These are phyloP conservation scores for Penicillium simplicissimum DNA, from an alignment of 495 filamentous ascomycete genomes.

Conservation along the genomic window DNA sequence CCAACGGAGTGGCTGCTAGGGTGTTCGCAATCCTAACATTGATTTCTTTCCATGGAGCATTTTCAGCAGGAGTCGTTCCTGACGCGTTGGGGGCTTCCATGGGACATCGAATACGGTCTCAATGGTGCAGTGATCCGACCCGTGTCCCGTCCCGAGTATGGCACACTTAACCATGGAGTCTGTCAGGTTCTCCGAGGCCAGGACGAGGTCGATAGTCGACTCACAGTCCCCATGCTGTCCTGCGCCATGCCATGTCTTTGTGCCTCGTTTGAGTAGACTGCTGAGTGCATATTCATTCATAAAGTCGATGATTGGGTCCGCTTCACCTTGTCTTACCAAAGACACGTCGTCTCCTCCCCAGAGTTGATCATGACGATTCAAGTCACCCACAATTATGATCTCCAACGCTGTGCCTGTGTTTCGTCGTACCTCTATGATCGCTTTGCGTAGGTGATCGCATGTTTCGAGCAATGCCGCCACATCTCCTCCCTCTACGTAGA, in stretches of 20 bases:
- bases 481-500: conserved; percentile 2
- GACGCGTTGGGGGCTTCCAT: conserved; percentile 9
- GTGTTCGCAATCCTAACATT: conserved; percentile 24
- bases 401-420: conserved; percentile 20
- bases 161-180: conserved; percentile 27
- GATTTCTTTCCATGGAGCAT: conserved; percentile 32
- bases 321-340: conserved; percentile 33
- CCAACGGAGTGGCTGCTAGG: conserved; percentile 19
- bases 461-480: conserved; percentile 8
- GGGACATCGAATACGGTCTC: conserved; percentile 29
- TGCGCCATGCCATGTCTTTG: conserved; percentile 30
- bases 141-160: conserved; percentile 30
- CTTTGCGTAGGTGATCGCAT: conserved; percentile 17
- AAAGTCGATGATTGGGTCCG: conserved; percentile 36
- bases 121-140: conserved; percentile 38
- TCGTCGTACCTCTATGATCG: conserved; percentile 15
- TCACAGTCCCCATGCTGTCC: conserved; percentile 23
- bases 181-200: conserved; percentile 21
- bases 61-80: conserved; percentile 30
- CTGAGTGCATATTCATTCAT: conserved; percentile 23
- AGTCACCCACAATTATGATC: conserved; percentile 16
- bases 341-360: conserved; percentile 41
- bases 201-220: conserved; percentile 25
- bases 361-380: conserved; percentile 32
- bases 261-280: conserved; percentile 21